Conservation (phyloP, 176 grass and related monocot species). For the Hordeum marinum region DNA sequence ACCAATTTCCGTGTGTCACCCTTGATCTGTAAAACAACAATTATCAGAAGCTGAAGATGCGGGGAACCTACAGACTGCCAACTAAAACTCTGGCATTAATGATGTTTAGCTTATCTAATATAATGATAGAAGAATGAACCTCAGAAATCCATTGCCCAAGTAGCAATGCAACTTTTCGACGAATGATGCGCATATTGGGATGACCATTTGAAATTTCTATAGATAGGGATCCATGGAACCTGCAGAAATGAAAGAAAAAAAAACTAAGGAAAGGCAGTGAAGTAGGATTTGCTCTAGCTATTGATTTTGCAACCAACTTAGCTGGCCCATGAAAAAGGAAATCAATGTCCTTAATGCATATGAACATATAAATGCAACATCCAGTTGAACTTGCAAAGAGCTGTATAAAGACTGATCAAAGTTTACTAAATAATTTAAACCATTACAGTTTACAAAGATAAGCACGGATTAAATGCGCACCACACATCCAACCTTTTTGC, state of each 20-base stretch:
- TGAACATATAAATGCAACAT: conserved; percentile 20
- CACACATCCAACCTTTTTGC: background rate
- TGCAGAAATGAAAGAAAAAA: conserved; percentile 27
- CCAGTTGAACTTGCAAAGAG: conserved; percentile 11
- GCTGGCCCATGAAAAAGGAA: background rate
- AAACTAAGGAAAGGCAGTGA: background rate
- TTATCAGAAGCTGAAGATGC: conserved; percentile 31
- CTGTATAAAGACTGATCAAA: background rate
- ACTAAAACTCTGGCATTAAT: background rate
- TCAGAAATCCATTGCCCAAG: conserved; percentile 98
- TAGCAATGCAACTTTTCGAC: conserved; percentile 86
- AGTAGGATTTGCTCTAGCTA: background rate
- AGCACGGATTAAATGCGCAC: background rate
- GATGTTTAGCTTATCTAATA: conserved; percentile 25
- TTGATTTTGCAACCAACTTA: conserved; percentile 3
- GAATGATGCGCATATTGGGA: conserved; percentile 93
- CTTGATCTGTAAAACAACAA: conserved; percentile 69
- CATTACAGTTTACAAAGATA: background rate
- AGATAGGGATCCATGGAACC: conserved; percentile 83
- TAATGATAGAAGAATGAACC: conserved; percentile 45
- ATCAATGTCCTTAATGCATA: background rate
- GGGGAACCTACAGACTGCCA: background rate
- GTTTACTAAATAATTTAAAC: conserved; percentile 9
- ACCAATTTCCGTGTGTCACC: conserved; percentile 83
- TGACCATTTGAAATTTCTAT: conserved; percentile 90